Evolutionary conservation across 495 filamentous ascomycete species (phyloP).

Genomic region (Lasiosphaeria ovina): DNA sequence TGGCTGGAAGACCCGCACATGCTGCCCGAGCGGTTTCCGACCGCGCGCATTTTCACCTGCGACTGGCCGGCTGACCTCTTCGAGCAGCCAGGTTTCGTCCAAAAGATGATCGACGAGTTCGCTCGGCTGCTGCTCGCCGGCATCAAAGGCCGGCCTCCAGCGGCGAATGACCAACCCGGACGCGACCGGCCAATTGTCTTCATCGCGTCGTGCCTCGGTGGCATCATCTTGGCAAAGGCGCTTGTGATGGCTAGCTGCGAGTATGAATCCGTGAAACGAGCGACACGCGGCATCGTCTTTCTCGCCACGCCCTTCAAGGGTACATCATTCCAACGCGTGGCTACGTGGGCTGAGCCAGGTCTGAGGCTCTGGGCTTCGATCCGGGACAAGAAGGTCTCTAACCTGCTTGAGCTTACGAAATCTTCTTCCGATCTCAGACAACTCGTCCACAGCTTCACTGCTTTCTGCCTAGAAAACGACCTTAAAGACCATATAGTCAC

Average conservation of each 20-base stretch:
- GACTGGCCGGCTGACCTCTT: constrained; percentile 29
- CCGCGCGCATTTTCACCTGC: constrained; percentile 29
- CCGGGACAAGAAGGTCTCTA: constrained; percentile 7
- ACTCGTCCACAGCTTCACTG: constrained; percentile 13
- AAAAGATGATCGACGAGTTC: too few relatives aligned
- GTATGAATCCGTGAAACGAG: constrained; percentile 16
- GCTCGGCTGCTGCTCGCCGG: too few relatives aligned
- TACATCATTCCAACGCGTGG: constrained; percentile 28
- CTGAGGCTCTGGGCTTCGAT: background rate
- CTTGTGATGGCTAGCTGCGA: constrained; percentile 17
- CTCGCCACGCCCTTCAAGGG: constrained; percentile 36
- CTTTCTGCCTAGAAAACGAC: background rate
- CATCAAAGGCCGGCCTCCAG: too few relatives aligned
- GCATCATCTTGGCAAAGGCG: constrained; percentile 32
- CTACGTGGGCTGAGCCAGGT: background rate
- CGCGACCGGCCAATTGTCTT: constrained; percentile 11
- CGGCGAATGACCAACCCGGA: too few relatives aligned
- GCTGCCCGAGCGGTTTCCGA: constrained; percentile 18
- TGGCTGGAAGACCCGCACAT: constrained; percentile 25
- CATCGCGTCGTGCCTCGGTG: constrained; percentile 38
- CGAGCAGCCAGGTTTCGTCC: too few relatives aligned
- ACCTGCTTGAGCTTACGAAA: constrained; percentile 10
- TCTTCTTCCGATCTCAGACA: constrained; percentile 8
- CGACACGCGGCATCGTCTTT: constrained; percentile 30
- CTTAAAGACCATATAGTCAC: constrained; percentile 3